Conservation (phyloP, 805 yeast species). For the Saccharomycopsis fibuligera region DNA sequence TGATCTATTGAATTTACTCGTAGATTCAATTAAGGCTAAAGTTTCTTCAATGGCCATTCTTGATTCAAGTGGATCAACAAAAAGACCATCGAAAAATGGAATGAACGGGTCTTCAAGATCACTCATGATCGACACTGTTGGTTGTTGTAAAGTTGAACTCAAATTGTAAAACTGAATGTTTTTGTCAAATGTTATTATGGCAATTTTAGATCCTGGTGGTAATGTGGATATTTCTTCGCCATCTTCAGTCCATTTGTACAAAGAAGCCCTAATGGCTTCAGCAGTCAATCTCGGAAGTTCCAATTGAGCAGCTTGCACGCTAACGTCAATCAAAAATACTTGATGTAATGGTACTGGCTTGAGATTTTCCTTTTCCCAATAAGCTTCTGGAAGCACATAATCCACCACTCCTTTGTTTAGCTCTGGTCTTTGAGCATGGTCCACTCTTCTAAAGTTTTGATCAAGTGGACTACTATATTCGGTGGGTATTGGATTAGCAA, state of each 20-base stretch:
- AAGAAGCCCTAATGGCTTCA: conserved; percentile 59
- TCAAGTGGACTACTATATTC: conserved; percentile 64
- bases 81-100: conserved; percentile 73
- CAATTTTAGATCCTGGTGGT: conserved; percentile 46
- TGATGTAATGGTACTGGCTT: conserved; percentile 51
- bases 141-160: conserved; percentile 45
- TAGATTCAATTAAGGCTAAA: conserved; percentile 50
- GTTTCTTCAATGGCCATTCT: conserved; percentile 59
- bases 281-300: conserved; percentile 59
- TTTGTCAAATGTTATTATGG: conserved; percentile 72
- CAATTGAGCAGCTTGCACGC: conserved; percentile 49
- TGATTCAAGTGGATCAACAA: conserved; percentile 71
- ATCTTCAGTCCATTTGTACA: conserved; percentile 26
- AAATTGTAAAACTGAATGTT: conserved; percentile 68
- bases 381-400: conserved; percentile 66
- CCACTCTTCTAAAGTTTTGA: conserved; percentile 54
- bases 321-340: conserved; percentile 68
- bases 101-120: conserved; percentile 75
- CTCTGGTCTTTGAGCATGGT: conserved; percentile 64
- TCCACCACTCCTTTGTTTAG: conserved; percentile 81
- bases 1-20: conserved; percentile 34
- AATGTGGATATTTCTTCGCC: conserved; percentile 24
- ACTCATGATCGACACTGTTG: conserved; percentile 53
- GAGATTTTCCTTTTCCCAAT: conserved; percentile 44
- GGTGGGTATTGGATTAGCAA: conserved; percentile 59